These are phyloP conservation scores for Mortierella sp. DNA, from an alignment of 371 early-diverging fungal species.

Conservation along the genomic window DNA sequence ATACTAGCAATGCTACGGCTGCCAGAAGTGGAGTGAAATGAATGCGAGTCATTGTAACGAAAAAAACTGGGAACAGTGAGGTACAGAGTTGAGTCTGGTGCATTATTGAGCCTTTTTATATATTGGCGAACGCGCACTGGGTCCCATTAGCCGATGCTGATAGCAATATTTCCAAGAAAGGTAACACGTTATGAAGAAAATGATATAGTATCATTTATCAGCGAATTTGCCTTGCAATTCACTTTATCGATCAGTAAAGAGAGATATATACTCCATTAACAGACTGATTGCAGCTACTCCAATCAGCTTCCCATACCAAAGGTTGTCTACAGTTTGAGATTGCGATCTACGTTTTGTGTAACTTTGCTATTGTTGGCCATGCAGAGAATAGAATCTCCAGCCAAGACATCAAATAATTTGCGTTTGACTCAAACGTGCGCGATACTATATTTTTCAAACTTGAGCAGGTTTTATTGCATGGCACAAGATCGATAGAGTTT, in stretches of 20 bases:
- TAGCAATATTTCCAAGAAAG: neutral
- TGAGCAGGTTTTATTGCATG: too few species aligned
- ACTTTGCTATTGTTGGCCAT: too few species aligned
- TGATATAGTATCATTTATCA: neutral
- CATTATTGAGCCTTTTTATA: neutral
- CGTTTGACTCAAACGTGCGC: too few species aligned
- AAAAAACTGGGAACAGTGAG: neutral
- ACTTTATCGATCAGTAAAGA: neutral
- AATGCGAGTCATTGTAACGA: conserved; percentile 1
- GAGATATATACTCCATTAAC: neutral
- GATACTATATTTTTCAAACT: too few species aligned
- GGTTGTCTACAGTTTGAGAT: too few species aligned
- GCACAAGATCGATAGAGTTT: too few species aligned
- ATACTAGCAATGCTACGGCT: neutral
- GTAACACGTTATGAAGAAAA: neutral
- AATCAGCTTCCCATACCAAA: too few species aligned
- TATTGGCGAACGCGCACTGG: neutral
- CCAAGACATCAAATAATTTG: too few species aligned
- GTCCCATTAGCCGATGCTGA: neutral
- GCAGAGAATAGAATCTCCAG: too few species aligned
- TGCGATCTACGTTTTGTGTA: too few species aligned
- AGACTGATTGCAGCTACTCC: too few species aligned
- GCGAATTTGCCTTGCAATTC: neutral
- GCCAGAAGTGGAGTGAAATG: neutral
- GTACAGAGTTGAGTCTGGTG: neutral